Conservation (phyloP, 2,329 filamentous ascomycete species). For the Didymella pomorum region DNA sequence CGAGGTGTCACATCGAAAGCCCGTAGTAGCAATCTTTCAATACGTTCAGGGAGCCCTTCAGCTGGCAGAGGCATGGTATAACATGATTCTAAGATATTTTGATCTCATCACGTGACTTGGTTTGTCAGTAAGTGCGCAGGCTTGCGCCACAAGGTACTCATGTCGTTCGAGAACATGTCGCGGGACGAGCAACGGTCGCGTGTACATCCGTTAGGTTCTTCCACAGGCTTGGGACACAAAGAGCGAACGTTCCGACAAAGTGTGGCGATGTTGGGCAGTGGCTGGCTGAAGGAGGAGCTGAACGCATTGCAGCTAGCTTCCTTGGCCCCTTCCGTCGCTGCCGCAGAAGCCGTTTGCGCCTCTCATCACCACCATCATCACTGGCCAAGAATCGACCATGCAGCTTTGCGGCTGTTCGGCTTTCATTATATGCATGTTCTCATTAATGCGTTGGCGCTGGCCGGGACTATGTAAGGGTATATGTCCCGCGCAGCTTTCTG, state of each 20-base stretch:
- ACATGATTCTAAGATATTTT: too few species aligned
- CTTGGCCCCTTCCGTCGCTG: background rate
- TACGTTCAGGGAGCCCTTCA: too few species aligned
- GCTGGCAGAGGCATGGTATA: too few species aligned
- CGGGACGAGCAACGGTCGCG: background rate
- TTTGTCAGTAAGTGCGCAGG: background rate
- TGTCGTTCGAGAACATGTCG: background rate
- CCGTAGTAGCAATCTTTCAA: too few species aligned
- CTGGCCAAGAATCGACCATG: background rate
- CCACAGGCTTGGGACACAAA: background rate
- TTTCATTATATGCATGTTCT: background rate
- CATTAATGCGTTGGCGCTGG: constrained; percentile 2
- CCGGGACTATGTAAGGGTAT: constrained; percentile 6
- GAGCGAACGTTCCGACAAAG: background rate
- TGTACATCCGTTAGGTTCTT: background rate
- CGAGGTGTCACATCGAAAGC: too few species aligned
- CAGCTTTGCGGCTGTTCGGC: background rate
- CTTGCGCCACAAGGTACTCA: background rate
- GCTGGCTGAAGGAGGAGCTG: background rate
- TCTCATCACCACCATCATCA: background rate
- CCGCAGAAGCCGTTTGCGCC: background rate
- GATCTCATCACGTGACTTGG: background rate
- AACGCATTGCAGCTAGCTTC: background rate
- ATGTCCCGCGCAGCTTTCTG: background rate
- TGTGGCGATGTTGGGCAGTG: background rate